These are phyloP conservation scores for Phaffomyces antillensis DNA, from an alignment of 805 yeast species.

Conservation along the genomic window DNA sequence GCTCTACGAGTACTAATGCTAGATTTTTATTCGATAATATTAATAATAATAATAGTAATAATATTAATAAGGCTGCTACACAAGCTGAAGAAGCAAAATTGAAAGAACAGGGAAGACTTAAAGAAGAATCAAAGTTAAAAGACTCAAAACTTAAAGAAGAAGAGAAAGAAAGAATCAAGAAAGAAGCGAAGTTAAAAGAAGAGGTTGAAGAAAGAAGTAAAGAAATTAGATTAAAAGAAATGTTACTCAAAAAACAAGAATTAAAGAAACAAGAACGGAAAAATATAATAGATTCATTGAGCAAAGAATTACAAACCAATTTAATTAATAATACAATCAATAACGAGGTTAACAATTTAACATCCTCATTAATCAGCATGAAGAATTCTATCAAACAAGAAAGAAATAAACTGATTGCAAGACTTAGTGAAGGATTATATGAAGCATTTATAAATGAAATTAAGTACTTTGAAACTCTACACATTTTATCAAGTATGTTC, in stretches of 20 bases:
- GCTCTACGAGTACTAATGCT: background rate
- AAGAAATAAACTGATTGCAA: conserved; percentile 27
- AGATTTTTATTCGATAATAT: background rate
- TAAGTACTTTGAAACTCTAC: conserved; percentile 35
- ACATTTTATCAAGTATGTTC: conserved; percentile 38
- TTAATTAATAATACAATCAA: conserved; percentile 17
- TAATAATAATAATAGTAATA: background rate
- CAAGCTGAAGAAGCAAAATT: background rate
- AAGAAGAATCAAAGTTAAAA: conserved; percentile 10
- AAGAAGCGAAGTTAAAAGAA: background rate
- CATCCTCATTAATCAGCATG: conserved; percentile 8
- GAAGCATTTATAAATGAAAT: conserved; percentile 57
- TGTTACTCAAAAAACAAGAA: conserved; percentile 14
- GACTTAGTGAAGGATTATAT: conserved; percentile 45
- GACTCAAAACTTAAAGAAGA: background rate
- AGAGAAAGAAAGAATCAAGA: too few species aligned
- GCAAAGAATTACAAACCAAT: background rate
- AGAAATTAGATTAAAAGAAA: conserved; percentile 10
- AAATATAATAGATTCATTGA: conserved; percentile 10
- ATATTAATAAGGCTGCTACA: background rate
- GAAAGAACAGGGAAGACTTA: background rate
- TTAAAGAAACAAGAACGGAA: conserved; percentile 8
- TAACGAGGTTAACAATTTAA: conserved; percentile 13
- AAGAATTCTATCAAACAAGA: conserved; percentile 10
- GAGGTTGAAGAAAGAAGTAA: conserved; percentile 3